phyloP scores from a whole-genome alignment of 768 basidiomycete genomes.

The Xerocomellus intermedius region DNA sequence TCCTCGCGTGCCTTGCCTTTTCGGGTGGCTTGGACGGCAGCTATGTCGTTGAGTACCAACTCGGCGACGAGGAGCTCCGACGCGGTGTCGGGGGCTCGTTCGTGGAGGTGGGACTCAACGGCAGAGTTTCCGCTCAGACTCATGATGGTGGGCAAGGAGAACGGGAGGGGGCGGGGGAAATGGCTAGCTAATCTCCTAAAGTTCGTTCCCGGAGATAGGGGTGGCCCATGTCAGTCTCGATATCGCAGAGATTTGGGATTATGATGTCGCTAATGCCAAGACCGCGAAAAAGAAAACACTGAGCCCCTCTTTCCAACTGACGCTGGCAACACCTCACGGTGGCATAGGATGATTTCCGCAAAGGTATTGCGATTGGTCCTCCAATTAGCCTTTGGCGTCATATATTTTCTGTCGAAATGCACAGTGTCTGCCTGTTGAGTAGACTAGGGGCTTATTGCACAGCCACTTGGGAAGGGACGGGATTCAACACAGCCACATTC shows the following conservation, averaged over 20 bases:
- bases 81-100: constrained; percentile 29
- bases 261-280: neutral
- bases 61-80: constrained; percentile 41
- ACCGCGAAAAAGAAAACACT: neutral
- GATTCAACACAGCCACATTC: constrained; percentile 11
- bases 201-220: neutral
- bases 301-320: neutral
- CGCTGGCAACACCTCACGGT: too few species aligned
- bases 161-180: too few species aligned
- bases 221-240: neutral
- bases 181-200: too few species aligned
- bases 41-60: constrained; percentile 43
- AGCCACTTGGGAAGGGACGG: neutral
- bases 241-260: too few species aligned
- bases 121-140: constrained; percentile 6
- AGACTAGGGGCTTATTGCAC: neutral
- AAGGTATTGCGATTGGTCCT: too few species aligned
- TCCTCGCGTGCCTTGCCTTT: constrained; percentile 40
- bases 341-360: too few species aligned
- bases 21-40: constrained; percentile 29
- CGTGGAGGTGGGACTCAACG: constrained; percentile 12
- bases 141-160: constrained; percentile 4
- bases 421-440: neutral
- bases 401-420: neutral
- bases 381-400: neutral